phyloP scores from a whole-genome alignment of 73 alveolate species.

The Tetrahymena thermophila region DNA sequence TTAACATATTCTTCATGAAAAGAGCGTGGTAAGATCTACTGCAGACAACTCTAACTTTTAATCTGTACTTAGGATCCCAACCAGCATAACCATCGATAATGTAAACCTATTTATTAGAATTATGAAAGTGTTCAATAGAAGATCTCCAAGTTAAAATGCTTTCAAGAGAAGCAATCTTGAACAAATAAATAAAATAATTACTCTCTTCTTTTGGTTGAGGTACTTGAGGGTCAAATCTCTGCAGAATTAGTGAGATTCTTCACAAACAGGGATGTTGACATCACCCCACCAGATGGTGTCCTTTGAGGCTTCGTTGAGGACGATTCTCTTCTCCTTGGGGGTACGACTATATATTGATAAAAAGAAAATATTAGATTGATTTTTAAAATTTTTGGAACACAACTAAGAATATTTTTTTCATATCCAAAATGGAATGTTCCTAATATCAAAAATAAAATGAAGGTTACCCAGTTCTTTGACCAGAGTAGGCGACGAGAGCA shows the following conservation, averaged over 20 bases:
- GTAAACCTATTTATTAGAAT: conserved; percentile 22
- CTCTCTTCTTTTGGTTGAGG: conserved; percentile 57
- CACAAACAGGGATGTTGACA: conserved; percentile 74
- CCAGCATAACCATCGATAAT: conserved; percentile 93
- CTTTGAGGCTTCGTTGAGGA: conserved; percentile 51
- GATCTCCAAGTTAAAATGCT: too few species aligned
- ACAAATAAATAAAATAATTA: not conserved
- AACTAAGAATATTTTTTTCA: conserved; percentile 41
- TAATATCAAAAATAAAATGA: not conserved
- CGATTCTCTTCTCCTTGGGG: conserved; percentile 80
- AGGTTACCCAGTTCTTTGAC: conserved; percentile 41
- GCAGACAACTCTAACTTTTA: conserved; percentile 69
- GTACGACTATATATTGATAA: conserved; percentile 57
- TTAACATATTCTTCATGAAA: conserved; percentile 93
- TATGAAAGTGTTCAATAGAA: not conserved
- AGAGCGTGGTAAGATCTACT: conserved; percentile 91
- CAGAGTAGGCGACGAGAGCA: conserved; percentile 58
- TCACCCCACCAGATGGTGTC: conserved; percentile 82
- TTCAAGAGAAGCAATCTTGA: not conserved
- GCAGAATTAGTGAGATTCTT: conserved; percentile 55
- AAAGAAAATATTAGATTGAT: conserved; percentile 31
- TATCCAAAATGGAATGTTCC: conserved; percentile 30
- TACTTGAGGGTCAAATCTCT: conserved; percentile 63
- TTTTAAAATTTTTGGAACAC: not conserved
- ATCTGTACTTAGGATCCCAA: conserved; percentile 88